These are phyloP conservation scores for Aegle marmelos DNA, from an alignment of 345 rosid species.

Conservation along the genomic window DNA sequence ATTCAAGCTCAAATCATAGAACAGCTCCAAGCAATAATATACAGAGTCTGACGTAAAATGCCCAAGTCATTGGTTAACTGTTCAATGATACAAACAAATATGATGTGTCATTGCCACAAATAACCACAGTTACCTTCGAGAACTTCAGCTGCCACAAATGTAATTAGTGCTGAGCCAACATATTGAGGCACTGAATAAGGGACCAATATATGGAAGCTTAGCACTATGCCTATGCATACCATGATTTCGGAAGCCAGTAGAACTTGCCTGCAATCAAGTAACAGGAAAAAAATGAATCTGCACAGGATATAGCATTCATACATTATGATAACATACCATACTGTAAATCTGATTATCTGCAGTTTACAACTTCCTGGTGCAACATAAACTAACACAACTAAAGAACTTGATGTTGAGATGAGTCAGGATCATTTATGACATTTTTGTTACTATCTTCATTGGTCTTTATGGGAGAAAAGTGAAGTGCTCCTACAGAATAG, in stretches of 20 bases:
- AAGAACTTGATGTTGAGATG: neutral
- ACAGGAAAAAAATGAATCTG: neutral
- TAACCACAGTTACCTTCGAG: slow-evolving; percentile 42
- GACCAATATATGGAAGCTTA: slow-evolving; percentile 42
- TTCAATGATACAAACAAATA: neutral
- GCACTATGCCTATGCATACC: slow-evolving; percentile 47
- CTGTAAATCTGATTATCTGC: neutral
- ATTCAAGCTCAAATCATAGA: neutral
- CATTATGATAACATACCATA: neutral
- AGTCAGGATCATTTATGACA: neutral
- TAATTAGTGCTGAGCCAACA: slow-evolving; percentile 43
- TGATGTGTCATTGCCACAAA: neutral
- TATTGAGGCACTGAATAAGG: slow-evolving; percentile 55
- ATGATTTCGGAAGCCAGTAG: slow-evolving; percentile 64
- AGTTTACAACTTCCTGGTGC: neutral
- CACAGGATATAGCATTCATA: neutral
- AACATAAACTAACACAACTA: neutral
- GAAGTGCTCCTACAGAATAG: neutral
- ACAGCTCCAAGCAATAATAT: neutral
- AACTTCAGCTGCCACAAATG: slow-evolving; percentile 57
- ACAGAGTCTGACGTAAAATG: no score
- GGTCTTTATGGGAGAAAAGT: no score
- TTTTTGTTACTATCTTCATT: neutral
- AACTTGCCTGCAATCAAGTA: slow-evolving; percentile 55
- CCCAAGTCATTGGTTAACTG: no score